phyloP scores from a whole-genome alignment of 306 rosid species.

The Lupinus albus region DNA sequence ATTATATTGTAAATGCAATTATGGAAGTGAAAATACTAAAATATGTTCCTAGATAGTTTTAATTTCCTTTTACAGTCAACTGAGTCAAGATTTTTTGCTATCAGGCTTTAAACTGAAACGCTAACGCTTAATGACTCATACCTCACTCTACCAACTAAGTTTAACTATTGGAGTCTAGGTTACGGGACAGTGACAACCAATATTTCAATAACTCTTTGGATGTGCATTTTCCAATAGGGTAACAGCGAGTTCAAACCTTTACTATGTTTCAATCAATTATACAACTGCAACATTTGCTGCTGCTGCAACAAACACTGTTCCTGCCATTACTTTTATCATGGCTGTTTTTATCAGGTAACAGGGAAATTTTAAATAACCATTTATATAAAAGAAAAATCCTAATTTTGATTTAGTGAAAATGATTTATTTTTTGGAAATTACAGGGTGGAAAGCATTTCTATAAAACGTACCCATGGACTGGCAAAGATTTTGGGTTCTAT shows the following conservation, averaged over 20 bases:
- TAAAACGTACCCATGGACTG: conserved; percentile 57
- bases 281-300: conserved; percentile 96
- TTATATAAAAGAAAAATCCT: not conserved
- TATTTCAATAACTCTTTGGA: not conserved
- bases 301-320: conserved; percentile 78
- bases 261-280: conserved; percentile 69
- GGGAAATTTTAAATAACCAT: not conserved
- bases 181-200: too few relatives aligned
- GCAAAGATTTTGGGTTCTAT: conserved; percentile 78
- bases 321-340: conserved; percentile 76
- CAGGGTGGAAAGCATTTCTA: conserved; percentile 75
- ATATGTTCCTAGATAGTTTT: too few relatives aligned
- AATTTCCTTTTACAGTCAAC: too few relatives aligned
- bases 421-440: conserved; percentile 22
- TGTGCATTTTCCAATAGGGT: conserved; percentile 48
- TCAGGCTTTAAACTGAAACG: too few relatives aligned
- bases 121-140: too few relatives aligned
- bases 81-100: too few relatives aligned
- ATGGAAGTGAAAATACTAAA: too few relatives aligned
- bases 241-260: conserved; percentile 78
- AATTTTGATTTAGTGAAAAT: not conserved
- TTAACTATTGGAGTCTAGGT: too few relatives aligned
- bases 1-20: too few relatives aligned
- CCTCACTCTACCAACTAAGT: too few relatives aligned
- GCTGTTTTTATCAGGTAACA: conserved; percentile 71